Percentiles rank a stretch among this genome's conserved stretches.
These are phyloP conservation scores for Simplicillium aogashimaense DNA, from an alignment of 2,329 filamentous ascomycete species.

Conservation along the genomic window DNA sequence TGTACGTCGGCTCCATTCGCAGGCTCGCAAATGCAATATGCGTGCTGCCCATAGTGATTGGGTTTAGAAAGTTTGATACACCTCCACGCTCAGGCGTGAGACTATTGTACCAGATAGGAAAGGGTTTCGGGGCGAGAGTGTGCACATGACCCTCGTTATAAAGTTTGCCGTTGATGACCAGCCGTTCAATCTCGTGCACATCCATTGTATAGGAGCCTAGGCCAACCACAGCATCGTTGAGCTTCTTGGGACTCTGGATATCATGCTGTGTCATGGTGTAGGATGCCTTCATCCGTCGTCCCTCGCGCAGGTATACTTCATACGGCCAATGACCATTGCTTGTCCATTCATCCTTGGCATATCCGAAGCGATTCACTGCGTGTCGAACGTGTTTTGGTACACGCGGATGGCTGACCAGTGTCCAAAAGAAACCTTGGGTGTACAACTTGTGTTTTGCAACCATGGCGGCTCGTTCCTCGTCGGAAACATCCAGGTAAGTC, in stretches of 20 bases:
- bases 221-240: background rate
- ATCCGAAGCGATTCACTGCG: background rate
- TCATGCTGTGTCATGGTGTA: background rate
- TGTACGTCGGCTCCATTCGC: too few relatives aligned
- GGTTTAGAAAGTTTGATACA: too few relatives aligned
- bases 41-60: too few relatives aligned
- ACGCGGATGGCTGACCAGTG: background rate
- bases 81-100: too few relatives aligned
- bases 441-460: background rate
- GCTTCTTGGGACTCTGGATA: background rate
- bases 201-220: constrained; percentile 1
- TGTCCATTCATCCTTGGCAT: constrained; percentile 1
- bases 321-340: background rate
- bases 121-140: background rate
- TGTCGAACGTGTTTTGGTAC: background rate
- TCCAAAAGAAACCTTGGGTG: background rate
- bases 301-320: background rate
- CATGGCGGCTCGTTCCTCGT: background rate
- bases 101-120: too few relatives aligned
- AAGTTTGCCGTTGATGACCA: constrained; percentile 1
- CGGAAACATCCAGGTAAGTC: background rate
- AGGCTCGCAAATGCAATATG: too few relatives aligned
- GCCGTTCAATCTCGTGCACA: background rate
- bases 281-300: background rate
- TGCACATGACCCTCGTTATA: constrained; percentile 1